Evolutionary conservation across 2,329 filamentous ascomycete species (phyloP).

Genomic region (Phoma sp.): DNA sequence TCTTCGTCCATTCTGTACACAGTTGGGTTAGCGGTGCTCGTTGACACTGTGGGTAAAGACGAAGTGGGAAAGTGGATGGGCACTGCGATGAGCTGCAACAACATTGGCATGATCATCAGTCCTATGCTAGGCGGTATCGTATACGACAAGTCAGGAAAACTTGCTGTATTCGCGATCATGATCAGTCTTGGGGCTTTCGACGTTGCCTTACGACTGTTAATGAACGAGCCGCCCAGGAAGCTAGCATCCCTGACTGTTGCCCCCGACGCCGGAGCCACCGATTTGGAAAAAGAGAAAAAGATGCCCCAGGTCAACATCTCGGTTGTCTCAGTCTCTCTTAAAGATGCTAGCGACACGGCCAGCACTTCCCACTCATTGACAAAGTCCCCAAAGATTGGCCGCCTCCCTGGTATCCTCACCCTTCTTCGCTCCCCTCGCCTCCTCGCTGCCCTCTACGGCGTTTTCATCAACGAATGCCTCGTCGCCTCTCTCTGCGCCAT

Average conservation of each 20-base stretch:
- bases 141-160: constrained; percentile 23
- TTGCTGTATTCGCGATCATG: background rate
- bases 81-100: constrained; percentile 22
- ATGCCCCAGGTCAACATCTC: background rate
- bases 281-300: background rate
- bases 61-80: constrained; percentile 27
- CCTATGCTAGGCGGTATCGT: constrained; percentile 26
- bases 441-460: constrained; percentile 63
- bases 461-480: constrained; percentile 56
- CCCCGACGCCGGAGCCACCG: background rate
- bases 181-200: constrained; percentile 7
- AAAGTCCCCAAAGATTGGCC: background rate
- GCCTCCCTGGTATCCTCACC: constrained; percentile 34
- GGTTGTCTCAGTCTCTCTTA: background rate
- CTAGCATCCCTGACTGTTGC: background rate
- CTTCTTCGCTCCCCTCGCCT: constrained; percentile 63
- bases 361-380: background rate
- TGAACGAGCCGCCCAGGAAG: constrained; percentile 20
- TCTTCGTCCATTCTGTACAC: constrained; percentile 25
- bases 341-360: background rate
- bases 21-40: constrained; percentile 24
- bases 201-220: constrained; percentile 21
- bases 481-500: constrained; percentile 61
- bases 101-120: constrained; percentile 22
- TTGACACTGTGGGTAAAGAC: constrained; percentile 19